phyloP scores from a whole-genome alignment of 1,284 basidiomycete species.

The Trametes sp. region DNA sequence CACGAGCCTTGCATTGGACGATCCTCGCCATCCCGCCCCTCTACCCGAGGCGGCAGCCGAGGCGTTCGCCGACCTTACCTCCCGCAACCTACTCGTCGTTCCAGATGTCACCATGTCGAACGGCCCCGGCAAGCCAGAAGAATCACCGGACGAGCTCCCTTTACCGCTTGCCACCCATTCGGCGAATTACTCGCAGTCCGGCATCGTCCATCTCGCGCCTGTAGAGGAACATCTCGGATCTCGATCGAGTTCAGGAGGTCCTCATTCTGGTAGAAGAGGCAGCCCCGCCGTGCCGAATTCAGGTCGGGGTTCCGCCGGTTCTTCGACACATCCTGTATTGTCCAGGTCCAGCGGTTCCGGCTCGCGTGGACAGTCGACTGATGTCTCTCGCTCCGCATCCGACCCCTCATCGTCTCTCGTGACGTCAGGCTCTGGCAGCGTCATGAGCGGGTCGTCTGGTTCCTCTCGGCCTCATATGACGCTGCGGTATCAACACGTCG shows the following conservation, averaged over 20 bases:
- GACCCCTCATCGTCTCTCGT: constrained; percentile 11
- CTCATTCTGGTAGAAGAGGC: constrained; percentile 31
- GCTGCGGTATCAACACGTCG: constrained; percentile 71
- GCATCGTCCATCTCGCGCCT: constrained; percentile 60
- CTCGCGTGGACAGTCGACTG: constrained; percentile 28
- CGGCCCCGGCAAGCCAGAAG: too few species aligned
- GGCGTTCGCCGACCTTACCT: constrained; percentile 35
- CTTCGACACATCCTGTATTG: not conserved
- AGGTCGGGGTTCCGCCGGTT: constrained; percentile 10
- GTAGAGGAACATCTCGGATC: constrained; percentile 28
- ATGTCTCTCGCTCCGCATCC: constrained; percentile 27
- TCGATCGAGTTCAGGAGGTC: constrained; percentile 25
- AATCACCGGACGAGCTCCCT: too few species aligned
- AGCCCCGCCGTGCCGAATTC: constrained; percentile 22
- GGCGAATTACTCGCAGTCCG: constrained; percentile 50
- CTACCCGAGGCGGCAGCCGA: constrained; percentile 42
- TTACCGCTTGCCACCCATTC: not conserved
- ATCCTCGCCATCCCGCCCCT: constrained; percentile 40
- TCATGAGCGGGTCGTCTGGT: constrained; percentile 25
- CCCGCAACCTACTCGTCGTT: constrained; percentile 17
- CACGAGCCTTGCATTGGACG: constrained; percentile 25
- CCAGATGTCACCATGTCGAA: constrained; percentile 6
- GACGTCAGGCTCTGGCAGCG: constrained; percentile 14
- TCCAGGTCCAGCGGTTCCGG: constrained; percentile 6
- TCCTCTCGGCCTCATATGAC: constrained; percentile 50